phyloP scores from a whole-genome alignment of 805 yeast genomes.

The Cyberlindnera galapagoensis region DNA sequence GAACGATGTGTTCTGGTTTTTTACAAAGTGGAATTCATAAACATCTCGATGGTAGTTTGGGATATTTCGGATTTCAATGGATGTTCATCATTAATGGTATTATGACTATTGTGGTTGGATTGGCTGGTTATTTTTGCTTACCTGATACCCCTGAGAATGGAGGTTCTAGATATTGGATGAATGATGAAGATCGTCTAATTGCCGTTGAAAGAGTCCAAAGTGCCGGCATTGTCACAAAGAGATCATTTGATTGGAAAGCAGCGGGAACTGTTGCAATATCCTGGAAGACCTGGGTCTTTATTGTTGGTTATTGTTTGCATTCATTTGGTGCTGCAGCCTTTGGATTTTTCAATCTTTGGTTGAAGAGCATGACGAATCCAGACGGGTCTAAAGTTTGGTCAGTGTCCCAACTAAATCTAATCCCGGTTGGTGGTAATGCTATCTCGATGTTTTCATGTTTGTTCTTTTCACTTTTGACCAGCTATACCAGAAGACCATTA shows the following conservation, averaged over 20 bases:
- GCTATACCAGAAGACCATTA: conserved; percentile 9
- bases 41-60: conserved; percentile 8
- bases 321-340: conserved; percentile 6
- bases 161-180: conserved; percentile 26
- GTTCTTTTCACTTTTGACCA: conserved; percentile 11
- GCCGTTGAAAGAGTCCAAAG: conserved; percentile 19
- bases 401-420: conserved; percentile 12
- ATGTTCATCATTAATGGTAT: conserved; percentile 14
- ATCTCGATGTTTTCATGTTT: conserved; percentile 12
- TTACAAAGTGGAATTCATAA: conserved; percentile 31
- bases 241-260: conserved; percentile 5
- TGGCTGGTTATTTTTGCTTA: conserved; percentile 28
- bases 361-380: conserved; percentile 11
- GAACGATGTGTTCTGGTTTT: conserved; percentile 27
- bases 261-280: conserved; percentile 2
- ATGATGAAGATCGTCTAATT: conserved; percentile 25
- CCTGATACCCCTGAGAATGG: conserved; percentile 32
- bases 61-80: conserved; percentile 13
- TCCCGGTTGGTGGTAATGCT: conserved; percentile 18
- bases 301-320: conserved; percentile 9
- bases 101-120: conserved; percentile 22
- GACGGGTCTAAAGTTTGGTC: conserved; percentile 12
- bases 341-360: conserved; percentile 12
- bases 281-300: conserved; percentile 14
- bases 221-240: conserved; percentile 11